These are phyloP conservation scores for Saraca asoca DNA, from an alignment of 331 rosid species.

Conservation along the genomic window DNA sequence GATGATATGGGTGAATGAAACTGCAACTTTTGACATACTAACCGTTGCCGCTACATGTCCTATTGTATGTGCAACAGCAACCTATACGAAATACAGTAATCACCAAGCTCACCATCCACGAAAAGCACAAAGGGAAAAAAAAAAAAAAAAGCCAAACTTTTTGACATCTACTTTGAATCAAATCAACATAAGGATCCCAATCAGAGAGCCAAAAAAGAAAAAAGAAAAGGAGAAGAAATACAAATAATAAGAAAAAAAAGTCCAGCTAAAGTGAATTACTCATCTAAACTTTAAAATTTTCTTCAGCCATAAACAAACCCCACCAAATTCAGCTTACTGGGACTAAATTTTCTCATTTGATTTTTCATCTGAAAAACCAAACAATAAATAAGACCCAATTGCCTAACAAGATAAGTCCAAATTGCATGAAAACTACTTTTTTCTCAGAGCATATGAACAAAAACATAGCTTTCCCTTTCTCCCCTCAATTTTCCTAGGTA, in stretches of 20 bases:
- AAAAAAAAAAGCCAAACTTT: too few species aligned
- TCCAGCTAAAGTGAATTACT: background rate
- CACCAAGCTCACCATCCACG: constrained; percentile 26
- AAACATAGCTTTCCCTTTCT: constrained; percentile 43
- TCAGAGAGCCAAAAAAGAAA: too few species aligned
- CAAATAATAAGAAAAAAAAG: background rate
- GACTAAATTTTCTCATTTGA: background rate
- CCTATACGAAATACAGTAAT: constrained; percentile 46
- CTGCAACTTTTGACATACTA: constrained; percentile 95
- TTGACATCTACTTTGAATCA: constrained; percentile 19
- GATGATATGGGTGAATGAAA: constrained; percentile 91
- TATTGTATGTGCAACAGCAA: constrained; percentile 88
- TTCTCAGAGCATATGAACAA: constrained; percentile 18
- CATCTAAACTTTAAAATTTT: background rate
- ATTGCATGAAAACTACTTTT: constrained; percentile 13
- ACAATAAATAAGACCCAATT: constrained; percentile 19
- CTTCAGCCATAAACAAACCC: constrained; percentile 5
- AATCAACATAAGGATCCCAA: background rate
- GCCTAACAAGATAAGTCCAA: constrained; percentile 18
- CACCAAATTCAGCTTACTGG: constrained; percentile 19
- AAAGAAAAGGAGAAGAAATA: background rate
- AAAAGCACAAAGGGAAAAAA: constrained; percentile 9
- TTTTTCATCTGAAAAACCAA: background rate
- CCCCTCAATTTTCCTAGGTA: constrained; percentile 42
- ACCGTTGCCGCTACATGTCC: constrained; percentile 96